A percentile compares a stretch with the other conserved stretches of the same genome.
These are phyloP conservation scores for Ciborinia camelliae DNA, from an alignment of 2,329 filamentous ascomycete species.

Conservation along the genomic window DNA sequence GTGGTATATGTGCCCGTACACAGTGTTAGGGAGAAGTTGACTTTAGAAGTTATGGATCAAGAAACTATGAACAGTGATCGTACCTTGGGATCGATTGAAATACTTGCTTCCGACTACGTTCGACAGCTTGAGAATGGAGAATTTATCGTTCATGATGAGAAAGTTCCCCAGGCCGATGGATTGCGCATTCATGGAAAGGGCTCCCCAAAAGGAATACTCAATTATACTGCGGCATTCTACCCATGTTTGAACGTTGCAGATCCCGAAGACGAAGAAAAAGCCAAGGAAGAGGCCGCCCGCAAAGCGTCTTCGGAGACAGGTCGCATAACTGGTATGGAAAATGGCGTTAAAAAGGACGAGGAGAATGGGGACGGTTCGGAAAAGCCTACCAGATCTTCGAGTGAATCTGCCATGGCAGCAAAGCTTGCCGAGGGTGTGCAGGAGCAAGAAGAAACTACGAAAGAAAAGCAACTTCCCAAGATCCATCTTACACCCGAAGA, in stretches of 20 bases:
- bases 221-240: slow-evolving; percentile 85
- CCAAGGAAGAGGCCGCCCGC: slow-evolving; percentile 53
- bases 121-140: slow-evolving; percentile 74
- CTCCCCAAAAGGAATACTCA: slow-evolving; percentile 72
- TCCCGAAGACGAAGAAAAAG: slow-evolving; percentile 84
- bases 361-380: slow-evolving; percentile 32
- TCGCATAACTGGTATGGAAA: slow-evolving; percentile 30
- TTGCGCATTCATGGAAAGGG: slow-evolving; percentile 72
- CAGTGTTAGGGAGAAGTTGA: slow-evolving; percentile 75
- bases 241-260: slow-evolving; percentile 84
- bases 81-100: slow-evolving; percentile 75
- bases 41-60: slow-evolving; percentile 93
- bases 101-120: slow-evolving; percentile 76
- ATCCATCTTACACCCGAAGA: slow-evolving; percentile 76
- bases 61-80: slow-evolving; percentile 91
- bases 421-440: slow-evolving; percentile 35
- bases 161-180: slow-evolving; percentile 61
- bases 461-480: slow-evolving; percentile 62
- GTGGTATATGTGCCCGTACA: slow-evolving; percentile 92
- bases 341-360: slow-evolving; percentile 18
- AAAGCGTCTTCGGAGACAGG: slow-evolving; percentile 31
- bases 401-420: slow-evolving; percentile 31
- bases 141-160: slow-evolving; percentile 74
- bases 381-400: slow-evolving; percentile 43
- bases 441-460: slow-evolving; percentile 45